Evolutionary conservation across 495 filamentous ascomycete genomes (phyloP), one percentile per base, ranked within the genome.

Genomic region (Darksidea phi): DNA sequence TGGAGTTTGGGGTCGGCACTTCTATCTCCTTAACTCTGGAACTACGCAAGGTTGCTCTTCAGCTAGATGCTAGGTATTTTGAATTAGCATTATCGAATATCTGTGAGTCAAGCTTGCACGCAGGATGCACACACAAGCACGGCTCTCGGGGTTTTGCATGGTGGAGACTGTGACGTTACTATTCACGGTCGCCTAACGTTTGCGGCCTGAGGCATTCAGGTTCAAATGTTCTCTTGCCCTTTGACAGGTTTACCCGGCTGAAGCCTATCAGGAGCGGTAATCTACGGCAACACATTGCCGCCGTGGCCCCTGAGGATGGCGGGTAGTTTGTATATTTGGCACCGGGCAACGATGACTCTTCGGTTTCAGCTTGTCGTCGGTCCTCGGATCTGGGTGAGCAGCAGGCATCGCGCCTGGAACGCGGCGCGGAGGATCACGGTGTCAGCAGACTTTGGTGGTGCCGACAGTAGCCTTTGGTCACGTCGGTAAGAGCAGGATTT

Each of bases 391-490:
- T 32, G 28, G 10, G 28, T 32, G 28, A 32, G 28, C 28, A 10
- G 41, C 41, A 43, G 41, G 41, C 41, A 43, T n/a, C 41, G 41
- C 41, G 41, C 41, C 13, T 15, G 15, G 18, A 43, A 43, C 41
- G 41, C 41, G 18, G 41, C 41, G 41, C 41, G 41, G 41, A 43
- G 13, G 41, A 20, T 20, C 41, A 43, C 41, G 41, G 41, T 43
- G 13, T 43, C 41, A 43, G 41, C 41, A 43, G 41, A 43, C 41
- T 43, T 43, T 4, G 41, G 15, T 43, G 13, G 41, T 20, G 13
- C 41, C 41, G 41, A 43, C 41, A 3, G 5, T 43, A 43, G 41
- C 41, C 41, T 43, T 43, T 43, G 41, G 41, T 43, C 41, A 43
- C 41, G 41, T 43, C 15, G 41, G 41, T 6, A 15, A 43, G 18